phyloP scores from a whole-genome alignment of 768 basidiomycete species.

The Floccularia luteovirens region DNA sequence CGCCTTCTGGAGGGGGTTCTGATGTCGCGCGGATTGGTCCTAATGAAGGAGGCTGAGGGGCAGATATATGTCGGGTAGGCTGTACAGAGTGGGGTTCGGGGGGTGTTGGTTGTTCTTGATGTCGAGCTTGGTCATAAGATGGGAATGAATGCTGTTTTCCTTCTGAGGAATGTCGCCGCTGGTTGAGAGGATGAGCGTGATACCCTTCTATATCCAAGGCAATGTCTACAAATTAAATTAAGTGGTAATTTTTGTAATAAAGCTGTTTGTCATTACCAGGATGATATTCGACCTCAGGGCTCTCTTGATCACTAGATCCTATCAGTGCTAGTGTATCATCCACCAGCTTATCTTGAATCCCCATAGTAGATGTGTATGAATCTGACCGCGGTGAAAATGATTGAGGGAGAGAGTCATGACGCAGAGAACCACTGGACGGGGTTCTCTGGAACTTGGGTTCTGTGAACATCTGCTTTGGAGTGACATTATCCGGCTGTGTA shows the following conservation, averaged over 20 bases:
- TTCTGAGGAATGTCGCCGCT: too few relatives aligned
- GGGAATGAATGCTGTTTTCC: too few relatives aligned
- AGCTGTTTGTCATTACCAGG: slow-evolving; percentile 27
- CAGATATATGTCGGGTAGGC: background rate
- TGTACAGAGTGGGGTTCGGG: background rate
- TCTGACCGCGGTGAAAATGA: slow-evolving; percentile 23
- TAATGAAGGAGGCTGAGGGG: background rate
- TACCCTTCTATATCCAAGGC: slow-evolving; percentile 84
- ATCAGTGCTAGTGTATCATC: slow-evolving; percentile 43
- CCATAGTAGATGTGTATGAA: slow-evolving; percentile 19
- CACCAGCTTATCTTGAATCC: slow-evolving; percentile 32
- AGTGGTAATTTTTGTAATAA: slow-evolving; percentile 3
- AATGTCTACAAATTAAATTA: slow-evolving; percentile 38
- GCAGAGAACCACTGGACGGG: slow-evolving; percentile 22
- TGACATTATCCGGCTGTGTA: slow-evolving; percentile 16
- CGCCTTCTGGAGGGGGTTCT: slow-evolving; percentile 50
- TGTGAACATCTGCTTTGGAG: slow-evolving; percentile 20
- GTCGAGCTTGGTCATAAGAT: too few relatives aligned
- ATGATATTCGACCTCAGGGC: slow-evolving; percentile 58
- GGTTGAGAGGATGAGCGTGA: slow-evolving; percentile 49
- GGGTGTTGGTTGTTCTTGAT: too few relatives aligned
- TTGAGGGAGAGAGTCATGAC: slow-evolving; percentile 14
- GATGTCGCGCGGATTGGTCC: slow-evolving; percentile 50
- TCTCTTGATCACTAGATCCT: slow-evolving; percentile 37
- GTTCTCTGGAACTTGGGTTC: background rate